phyloP scores from a whole-genome alignment of 1,284 basidiomycete genomes.

The Fomitopsis schrenkii region DNA sequence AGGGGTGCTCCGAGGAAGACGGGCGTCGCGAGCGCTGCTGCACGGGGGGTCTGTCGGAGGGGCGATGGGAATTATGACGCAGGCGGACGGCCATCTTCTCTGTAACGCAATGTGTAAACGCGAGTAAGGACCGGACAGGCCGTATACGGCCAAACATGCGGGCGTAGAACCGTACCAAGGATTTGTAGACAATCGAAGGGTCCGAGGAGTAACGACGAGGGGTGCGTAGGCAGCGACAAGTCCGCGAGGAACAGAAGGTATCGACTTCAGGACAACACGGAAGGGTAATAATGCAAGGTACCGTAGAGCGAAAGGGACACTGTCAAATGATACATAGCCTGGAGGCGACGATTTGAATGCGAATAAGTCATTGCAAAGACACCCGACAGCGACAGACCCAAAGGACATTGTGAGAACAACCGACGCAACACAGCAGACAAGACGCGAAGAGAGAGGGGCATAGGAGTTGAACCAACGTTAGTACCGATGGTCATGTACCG shows the following conservation, averaged over 20 bases:
- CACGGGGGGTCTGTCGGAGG: background rate
- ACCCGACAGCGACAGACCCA: constrained; percentile 7
- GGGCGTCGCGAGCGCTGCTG: background rate
- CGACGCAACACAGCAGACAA: background rate
- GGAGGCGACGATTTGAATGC: background rate
- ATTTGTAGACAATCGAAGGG: constrained; percentile 13
- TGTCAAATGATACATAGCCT: constrained; percentile 10
- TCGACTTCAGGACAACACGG: constrained; percentile 6
- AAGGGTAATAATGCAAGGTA: constrained; percentile 10
- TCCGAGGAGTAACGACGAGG: constrained; percentile 7
- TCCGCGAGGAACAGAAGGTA: constrained; percentile 8
- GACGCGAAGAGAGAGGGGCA: background rate
- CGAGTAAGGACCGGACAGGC: constrained; percentile 11
- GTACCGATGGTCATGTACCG: constrained; percentile 40
- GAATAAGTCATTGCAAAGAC: constrained; percentile 9
- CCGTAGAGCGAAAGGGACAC: constrained; percentile 3
- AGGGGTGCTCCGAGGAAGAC: background rate
- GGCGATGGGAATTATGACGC: constrained; percentile 3
- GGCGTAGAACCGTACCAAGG: constrained; percentile 8
- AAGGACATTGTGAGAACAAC: constrained; percentile 1
- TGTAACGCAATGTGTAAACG: constrained; percentile 1
- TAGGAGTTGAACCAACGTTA: constrained; percentile 16
- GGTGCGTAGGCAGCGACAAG: constrained; percentile 11
- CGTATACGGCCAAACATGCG: constrained; percentile 4
- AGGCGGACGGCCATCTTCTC: background rate